Percentiles rank a stretch among this genome's conserved stretches.
Evolutionary conservation across 352 stramenopile species (phyloP).

Genomic region (Pythium rhizo-oryzae): DNA sequence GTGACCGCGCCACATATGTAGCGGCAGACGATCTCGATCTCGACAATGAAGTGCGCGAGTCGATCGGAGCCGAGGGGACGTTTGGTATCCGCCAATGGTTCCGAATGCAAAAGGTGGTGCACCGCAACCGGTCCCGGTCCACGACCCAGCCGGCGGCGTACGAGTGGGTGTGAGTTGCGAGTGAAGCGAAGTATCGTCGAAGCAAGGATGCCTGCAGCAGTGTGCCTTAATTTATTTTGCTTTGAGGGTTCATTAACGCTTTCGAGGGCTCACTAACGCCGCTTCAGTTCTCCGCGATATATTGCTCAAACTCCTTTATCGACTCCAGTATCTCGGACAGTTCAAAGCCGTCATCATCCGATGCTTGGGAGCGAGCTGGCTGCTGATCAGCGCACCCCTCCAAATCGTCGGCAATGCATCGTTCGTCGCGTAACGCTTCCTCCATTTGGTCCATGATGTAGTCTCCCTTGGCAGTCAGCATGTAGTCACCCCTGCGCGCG

Average conservation of each 20-base stretch:
- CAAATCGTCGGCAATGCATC: neutral
- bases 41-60: constrained; percentile 77
- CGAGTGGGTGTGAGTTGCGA: constrained; percentile 69
- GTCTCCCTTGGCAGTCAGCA: constrained; percentile 48
- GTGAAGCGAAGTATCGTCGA: neutral
- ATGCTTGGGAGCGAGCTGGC: neutral
- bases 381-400: neutral
- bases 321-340: constrained; percentile 23
- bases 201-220: neutral
- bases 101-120: constrained; percentile 82
- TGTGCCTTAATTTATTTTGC: constrained; percentile 4
- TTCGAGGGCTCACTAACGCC: neutral
- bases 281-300: constrained; percentile 47
- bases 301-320: constrained; percentile 53
- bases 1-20: constrained; percentile 52
- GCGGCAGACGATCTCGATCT: constrained; percentile 69
- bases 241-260: neutral
- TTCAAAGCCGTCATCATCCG: constrained; percentile 6
- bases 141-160: constrained; percentile 49
- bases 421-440: constrained; percentile 21
- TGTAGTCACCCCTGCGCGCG: constrained; percentile 43
- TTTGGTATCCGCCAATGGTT: constrained; percentile 86
- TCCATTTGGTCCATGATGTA: constrained; percentile 57
- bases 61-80: constrained; percentile 70
- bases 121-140: constrained; percentile 73